A percentile compares a stretch with the other conserved stretches of the same genome.
Evolutionary conservation across 129 eudicot genomes (phyloP).

Genomic region (Oenanthe sinensis): DNA sequence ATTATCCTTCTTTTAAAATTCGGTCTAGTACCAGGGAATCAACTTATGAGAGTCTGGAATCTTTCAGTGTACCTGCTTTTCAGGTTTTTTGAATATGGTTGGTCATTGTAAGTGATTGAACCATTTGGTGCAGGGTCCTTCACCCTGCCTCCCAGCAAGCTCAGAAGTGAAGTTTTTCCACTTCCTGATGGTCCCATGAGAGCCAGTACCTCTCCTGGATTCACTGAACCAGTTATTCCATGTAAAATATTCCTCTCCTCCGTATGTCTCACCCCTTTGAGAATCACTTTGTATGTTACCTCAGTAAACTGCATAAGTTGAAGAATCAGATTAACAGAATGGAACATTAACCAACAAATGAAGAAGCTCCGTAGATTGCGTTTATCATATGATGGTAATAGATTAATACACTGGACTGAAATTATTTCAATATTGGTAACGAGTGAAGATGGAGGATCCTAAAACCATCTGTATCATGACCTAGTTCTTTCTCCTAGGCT

Average conservation of each 20-base stretch:
- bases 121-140: conserved; percentile 42
- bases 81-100: conserved; percentile 67
- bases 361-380: neutral
- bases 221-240: conserved; percentile 70
- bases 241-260: conserved; percentile 64
- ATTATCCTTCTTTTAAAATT: neutral
- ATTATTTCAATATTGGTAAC: neutral
- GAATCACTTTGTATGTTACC: conserved; percentile 61
- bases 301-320: conserved; percentile 66
- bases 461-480: neutral
- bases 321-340: neutral
- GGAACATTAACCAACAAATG: neutral
- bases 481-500: conserved; percentile 5
- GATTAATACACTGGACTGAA: neutral
- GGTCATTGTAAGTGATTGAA: conserved; percentile 75
- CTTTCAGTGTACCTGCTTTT: conserved; percentile 59
- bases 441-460: conserved; percentile 9
- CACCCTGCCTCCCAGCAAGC: conserved; percentile 77
- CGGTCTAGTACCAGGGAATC: neutral
- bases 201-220: conserved; percentile 92
- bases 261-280: conserved; percentile 57
- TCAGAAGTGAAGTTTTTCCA: conserved; percentile 76
- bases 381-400: neutral
- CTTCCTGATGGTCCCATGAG: conserved; percentile 99
- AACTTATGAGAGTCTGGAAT: neutral